Conservation (phyloP, 2,329 filamentous ascomycete genomes). For the Neopestalotiopsis sp. region DNA sequence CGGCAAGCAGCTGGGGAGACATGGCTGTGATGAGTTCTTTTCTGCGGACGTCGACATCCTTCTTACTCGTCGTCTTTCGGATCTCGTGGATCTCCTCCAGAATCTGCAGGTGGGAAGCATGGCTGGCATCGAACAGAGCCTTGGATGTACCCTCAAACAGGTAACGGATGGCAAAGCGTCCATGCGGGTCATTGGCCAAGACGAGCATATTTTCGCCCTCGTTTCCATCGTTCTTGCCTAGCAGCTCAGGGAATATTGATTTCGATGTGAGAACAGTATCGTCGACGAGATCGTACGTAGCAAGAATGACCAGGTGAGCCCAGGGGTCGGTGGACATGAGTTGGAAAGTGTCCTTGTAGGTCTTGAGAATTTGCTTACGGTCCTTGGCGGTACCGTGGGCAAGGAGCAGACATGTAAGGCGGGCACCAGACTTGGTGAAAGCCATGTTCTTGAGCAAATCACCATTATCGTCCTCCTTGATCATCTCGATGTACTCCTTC, state of each 20-base stretch:
- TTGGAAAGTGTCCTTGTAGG: constrained; percentile 88
- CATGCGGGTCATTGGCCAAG: constrained; percentile 68
- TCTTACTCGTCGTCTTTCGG: constrained; percentile 87
- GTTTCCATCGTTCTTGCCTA: constrained; percentile 72
- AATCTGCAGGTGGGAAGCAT: constrained; percentile 70
- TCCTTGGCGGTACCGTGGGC: constrained; percentile 91
- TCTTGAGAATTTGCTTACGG: constrained; percentile 84
- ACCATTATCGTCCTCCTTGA: constrained; percentile 90
- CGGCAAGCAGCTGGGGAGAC: constrained; percentile 75
- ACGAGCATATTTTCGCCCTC: constrained; percentile 68
- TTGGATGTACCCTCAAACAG: constrained; percentile 74
- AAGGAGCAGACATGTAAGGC: constrained; percentile 79
- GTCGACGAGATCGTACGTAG: constrained; percentile 89
- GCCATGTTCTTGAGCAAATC: constrained; percentile 94
- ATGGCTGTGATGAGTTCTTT: constrained; percentile 77
- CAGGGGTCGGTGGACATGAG: constrained; percentile 81
- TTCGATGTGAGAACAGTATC: constrained; percentile 90
- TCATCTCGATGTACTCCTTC: constrained; percentile 83
- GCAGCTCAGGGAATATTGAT: constrained; percentile 83
- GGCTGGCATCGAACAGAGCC: constrained; percentile 63
- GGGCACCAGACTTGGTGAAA: constrained; percentile 88
- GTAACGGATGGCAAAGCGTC: constrained; percentile 75
- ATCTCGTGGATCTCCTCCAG: constrained; percentile 80
- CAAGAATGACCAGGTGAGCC: constrained; percentile 81
- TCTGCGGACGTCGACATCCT: constrained; percentile 77